Evolutionary conservation across 352 stramenopile species (phyloP).

Genomic region (Globisporangium irregulare): DNA sequence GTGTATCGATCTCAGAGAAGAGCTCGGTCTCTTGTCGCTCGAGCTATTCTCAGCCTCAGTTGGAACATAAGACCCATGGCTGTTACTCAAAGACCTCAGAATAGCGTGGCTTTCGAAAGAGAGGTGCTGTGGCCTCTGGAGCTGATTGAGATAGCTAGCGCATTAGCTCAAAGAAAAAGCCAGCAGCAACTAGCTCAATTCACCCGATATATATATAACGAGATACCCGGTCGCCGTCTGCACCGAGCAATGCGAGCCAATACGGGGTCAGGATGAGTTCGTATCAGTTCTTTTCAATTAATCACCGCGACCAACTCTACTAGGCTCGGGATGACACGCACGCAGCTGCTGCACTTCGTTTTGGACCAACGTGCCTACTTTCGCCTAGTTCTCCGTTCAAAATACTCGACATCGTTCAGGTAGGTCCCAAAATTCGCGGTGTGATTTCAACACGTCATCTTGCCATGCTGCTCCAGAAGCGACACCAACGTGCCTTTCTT

Average conservation of each 20-base stretch:
- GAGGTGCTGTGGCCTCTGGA: not conserved
- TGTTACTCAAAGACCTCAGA: slow-evolving; percentile 6
- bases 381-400: not conserved
- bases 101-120: not conserved
- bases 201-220: not conserved
- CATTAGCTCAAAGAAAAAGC: not conserved
- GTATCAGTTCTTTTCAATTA: not conserved
- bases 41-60: not conserved
- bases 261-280: not conserved
- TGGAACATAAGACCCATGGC: not conserved
- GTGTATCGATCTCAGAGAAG: not conserved
- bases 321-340: not conserved
- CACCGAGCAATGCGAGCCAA: no score
- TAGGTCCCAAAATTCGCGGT: not conserved
- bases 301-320: not conserved
- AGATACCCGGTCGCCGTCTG: no score
- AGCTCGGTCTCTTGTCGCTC: not conserved
- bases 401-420: not conserved
- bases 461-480: slow-evolving; percentile 44
- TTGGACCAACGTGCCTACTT: no score
- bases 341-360: no score
- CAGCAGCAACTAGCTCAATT: not conserved
- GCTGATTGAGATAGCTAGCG: no score
- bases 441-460: not conserved
- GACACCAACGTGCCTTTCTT: slow-evolving; percentile 68